Evolutionary conservation across 73 alveolate genomes (phyloP), one percentile per base, ranked within the genome.

Genomic region (Tetrahymena borealis): DNA sequence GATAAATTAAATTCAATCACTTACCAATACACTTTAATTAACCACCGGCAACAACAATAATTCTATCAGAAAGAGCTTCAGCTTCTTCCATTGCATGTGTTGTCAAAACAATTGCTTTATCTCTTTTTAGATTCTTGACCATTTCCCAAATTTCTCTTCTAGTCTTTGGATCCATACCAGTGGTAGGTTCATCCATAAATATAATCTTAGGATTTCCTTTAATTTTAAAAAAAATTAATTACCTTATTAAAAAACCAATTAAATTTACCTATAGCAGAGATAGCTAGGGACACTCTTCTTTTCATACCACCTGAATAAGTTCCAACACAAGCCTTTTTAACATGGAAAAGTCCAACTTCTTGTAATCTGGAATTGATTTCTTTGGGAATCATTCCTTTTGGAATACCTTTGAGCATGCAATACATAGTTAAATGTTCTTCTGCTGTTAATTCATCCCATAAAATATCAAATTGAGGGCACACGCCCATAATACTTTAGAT

Each of bases 31-130:
- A 98, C 36, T 98, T 96, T 90, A 95, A 94, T 91, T 96, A 95
- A 0, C 99, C 99, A 79, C 97, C 99, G 91, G 96, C 96, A 95
- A 98, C 97, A 20, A 98, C 98, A 18, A 99, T 99, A 31, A 98
- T 98, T 90, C 99, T 94, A 93, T 98, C 99, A 32, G 99, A 96
- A 79, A 98, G 96, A 15, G 96, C 98, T 92, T 98, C 99, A 1
- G 99, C 99, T 94, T 98, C 99, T 93, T 98, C 99, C 98, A 98
- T 98, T 32, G 99, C 98, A 96, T 98, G 99, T 32, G 99, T 98
- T 0, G 99, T 98, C 77, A 98, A 92, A 20, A 98, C 95, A 9
- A 98, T 96, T 7, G 97, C 97, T 92, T 98, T 96, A 91, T 96
- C 98, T 94, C 93, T 39, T 98, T 96, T 96, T 92, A 96, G 78